Base-by-base conservation (phyloP, 805 yeast species). In the Ascoidea asiatica region DNA sequence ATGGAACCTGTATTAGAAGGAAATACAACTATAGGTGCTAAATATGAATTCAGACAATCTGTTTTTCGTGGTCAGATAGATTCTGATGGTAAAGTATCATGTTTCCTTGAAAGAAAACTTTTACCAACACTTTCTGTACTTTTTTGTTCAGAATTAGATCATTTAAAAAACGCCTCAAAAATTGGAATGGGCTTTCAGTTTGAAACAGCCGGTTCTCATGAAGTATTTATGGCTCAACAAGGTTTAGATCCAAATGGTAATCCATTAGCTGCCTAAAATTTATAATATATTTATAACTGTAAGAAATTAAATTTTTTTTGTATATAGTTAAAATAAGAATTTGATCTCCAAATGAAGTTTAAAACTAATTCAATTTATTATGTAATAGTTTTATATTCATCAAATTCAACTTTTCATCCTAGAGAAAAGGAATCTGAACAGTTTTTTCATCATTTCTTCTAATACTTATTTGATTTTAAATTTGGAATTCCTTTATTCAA, bases 11-110 rank as follows among this genome's bases (percentile, higher is more conserved):
- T 81, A 39, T 72, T 89, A 48, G 96, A 90, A 60, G 97, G 95
- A 59, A 74, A 76, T 57, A 89, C 98, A 55, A 84, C 96, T 48
- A 62, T 90, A 46, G 98, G 97, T 67, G 95, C 95, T 57, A 92
- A 90, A 69, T 90, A 90, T 67, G 97, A 92, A 70, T 92, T 87
- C 75, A 87, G 97, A 70, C 94, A 87, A 67, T 81, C 94, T 47
- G 81, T 87, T 44, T 88, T 88, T 77, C 80, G 98, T 67, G 96
- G 97, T 59, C 95, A 89, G 65, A 60, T 92, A 50, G 96, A 88
- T 67, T 78, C 94, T 43, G 70, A 74, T 48, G 98, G 98, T 66
- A 87, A 85, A 68, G 94, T 90, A 44, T 74, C 85, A 46, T 85
- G 88, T 56, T 79, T 88, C 72, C 71, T 92, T 62, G 98, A 92